Evolutionary conservation across 1,139 yeast genomes (phyloP).

Genomic region (Saccharomycopsis phalli): DNA sequence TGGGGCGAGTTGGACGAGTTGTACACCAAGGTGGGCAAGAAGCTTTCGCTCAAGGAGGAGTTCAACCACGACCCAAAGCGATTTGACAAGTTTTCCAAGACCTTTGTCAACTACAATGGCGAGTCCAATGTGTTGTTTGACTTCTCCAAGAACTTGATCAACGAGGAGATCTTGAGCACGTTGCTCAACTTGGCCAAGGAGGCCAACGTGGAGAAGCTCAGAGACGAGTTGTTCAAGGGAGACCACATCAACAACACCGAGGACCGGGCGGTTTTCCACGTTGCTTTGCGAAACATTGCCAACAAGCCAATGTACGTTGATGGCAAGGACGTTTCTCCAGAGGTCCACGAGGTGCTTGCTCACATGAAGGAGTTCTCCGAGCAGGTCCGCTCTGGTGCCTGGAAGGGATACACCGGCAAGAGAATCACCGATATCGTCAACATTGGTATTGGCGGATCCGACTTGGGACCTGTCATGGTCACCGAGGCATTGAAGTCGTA

Average conservation of each 20-base stretch:
- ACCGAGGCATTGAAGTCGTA: constrained; percentile 95
- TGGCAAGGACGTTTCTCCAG: constrained; percentile 80
- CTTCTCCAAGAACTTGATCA: constrained; percentile 86
- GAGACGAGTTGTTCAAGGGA: constrained; percentile 89
- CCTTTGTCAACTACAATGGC: constrained; percentile 75
- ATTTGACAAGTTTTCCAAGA: constrained; percentile 64
- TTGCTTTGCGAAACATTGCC: constrained; percentile 89
- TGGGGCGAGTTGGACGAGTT: constrained; percentile 72
- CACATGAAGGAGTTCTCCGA: constrained; percentile 96
- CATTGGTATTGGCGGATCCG: constrained; percentile 98
- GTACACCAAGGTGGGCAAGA: constrained; percentile 59
- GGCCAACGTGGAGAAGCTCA: constrained; percentile 76
- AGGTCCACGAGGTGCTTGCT: constrained; percentile 79
- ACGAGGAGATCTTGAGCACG: constrained; percentile 65
- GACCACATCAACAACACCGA: constrained; percentile 92
- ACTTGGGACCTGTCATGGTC: constrained; percentile 98
- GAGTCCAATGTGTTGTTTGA: constrained; percentile 77
- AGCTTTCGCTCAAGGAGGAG: constrained; percentile 66
- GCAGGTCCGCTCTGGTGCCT: constrained; percentile 78
- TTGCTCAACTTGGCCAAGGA: constrained; percentile 79
- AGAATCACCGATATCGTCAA: constrained; percentile 87
- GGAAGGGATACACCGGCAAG: constrained; percentile 98
- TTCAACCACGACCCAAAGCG: constrained; percentile 68
- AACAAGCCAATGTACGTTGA: constrained; percentile 79
- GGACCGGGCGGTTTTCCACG: constrained; percentile 93